Evolutionary conservation across 371 early-diverging fungal genomes (phyloP).

Genomic region (Mucor circinelloides): DNA sequence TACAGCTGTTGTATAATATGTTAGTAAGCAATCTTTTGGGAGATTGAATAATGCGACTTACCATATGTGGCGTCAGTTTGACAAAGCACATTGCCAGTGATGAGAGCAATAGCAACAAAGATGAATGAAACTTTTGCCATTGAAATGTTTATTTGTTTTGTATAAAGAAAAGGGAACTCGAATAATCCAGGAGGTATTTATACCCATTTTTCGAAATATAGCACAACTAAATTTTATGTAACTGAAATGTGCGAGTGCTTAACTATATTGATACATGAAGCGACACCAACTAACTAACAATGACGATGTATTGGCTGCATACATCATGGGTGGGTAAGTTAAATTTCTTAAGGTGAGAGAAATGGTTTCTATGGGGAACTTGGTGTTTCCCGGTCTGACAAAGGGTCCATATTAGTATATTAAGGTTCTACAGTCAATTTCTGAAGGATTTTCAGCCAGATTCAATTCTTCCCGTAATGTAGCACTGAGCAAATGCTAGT

Average conservation of each 20-base stretch:
- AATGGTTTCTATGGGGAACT: not conserved
- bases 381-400: not conserved
- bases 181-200: not conserved
- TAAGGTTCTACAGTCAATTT: not conserved
- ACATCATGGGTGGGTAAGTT: not conserved
- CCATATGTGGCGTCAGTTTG: slow-evolving; percentile 23
- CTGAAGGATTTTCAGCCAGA: not conserved
- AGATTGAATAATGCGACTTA: not conserved
- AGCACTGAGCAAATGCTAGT: not conserved
- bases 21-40: not conserved
- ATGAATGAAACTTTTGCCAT: slow-evolving; percentile 28
- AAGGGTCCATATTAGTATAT: not conserved
- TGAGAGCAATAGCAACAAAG: slow-evolving; percentile 27
- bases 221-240: not conserved
- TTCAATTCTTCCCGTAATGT: not conserved
- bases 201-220: not conserved
- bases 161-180: not conserved
- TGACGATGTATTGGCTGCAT: not conserved
- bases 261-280: not conserved
- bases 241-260: not conserved
- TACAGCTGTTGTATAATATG: slow-evolving; percentile 2
- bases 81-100: slow-evolving; percentile 15
- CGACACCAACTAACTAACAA: not conserved
- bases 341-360: not conserved
- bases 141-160: not conserved